Evolutionary conservation across 176 grass and related monocot genomes (phyloP), one percentile per base, ranked within the genome.

Genomic region (Oryza longistaminata): DNA sequence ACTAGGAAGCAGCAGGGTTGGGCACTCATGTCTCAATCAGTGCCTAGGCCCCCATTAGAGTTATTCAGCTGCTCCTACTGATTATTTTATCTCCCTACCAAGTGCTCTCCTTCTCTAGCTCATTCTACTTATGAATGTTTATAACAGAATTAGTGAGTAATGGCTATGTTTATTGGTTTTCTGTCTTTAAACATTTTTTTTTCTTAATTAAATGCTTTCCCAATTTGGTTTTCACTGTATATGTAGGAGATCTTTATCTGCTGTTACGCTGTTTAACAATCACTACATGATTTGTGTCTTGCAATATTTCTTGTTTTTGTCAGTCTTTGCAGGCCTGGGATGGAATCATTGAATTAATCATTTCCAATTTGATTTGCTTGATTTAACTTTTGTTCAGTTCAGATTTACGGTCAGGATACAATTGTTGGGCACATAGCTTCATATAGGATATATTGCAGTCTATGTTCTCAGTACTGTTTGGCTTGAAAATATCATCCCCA

Each of bases 401-500:
- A 66, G 34, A 78, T 65, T 76, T 53, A 53, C 15, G 13, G 40
- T 2, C 9, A 22, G 9, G 53, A 71, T 31, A 8, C 58, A 70
- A 48, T 10, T 52, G 35, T 60, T 26, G 5, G 15, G 17, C 29
- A 3, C 9, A 31, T 61, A 78, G 5, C 13, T 87, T 9, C 50
- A 53, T 9, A 69, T 33, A 77, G 6, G 11, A 40, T 67, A 43
- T 21, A 26, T 65, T 49, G 11, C 22, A 11, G 13, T 82, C 68
- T 87, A 37, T 82, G 71, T 61, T 34, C 55, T 39, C 24, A 21
- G n/a, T 76, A 9, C 14, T 7, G 55, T 81, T 82, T 87, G n/a
- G 34, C 27, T 21, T 78, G 52, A 12, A 78, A 86, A 65, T 62
- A 42, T 58, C 33, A 77, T 64, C 55, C 7, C 12, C 75, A 64